Percentiles rank a stretch among this genome's conserved stretches.
Evolutionary conservation across 163 green algal species (phyloP).

Genomic region (Chlamydomonas reinhardtii): DNA sequence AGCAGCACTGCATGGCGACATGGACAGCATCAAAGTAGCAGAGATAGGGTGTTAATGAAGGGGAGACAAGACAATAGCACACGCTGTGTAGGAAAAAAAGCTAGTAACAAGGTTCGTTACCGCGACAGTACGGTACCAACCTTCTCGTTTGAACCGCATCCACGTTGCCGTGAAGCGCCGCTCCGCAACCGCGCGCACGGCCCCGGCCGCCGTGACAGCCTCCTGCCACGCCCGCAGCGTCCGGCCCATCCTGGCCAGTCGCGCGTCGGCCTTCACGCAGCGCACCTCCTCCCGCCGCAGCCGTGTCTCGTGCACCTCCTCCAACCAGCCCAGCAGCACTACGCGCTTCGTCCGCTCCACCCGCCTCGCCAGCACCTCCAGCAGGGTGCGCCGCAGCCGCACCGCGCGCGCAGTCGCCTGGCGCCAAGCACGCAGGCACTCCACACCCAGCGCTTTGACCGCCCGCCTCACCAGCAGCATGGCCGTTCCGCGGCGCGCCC

Average conservation of each 20-base stretch:
- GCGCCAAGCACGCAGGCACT: background rate
- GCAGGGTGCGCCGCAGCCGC: background rate
- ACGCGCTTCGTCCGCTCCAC: background rate
- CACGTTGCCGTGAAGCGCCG: background rate
- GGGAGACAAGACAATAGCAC: too few relatives aligned
- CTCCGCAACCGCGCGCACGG: background rate
- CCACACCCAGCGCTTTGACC: background rate
- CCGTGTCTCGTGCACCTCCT: background rate
- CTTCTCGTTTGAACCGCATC: conserved; percentile 5
- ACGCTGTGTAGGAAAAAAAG: too few relatives aligned
- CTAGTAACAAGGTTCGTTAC: too few relatives aligned
- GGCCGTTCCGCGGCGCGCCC: background rate
- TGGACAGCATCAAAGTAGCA: too few relatives aligned
- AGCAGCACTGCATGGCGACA: conserved; percentile 10
- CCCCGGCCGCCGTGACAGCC: background rate
- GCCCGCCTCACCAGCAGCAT: background rate
- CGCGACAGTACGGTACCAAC: too few relatives aligned
- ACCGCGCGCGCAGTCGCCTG: background rate
- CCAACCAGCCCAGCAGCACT: conserved; percentile 7
- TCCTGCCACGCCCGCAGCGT: conserved; percentile 2
- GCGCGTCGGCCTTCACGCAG: background rate
- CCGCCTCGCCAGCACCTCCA: conserved; percentile 1
- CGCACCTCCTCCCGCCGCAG: background rate
- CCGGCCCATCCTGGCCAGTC: background rate
- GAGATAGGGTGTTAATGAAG: too few relatives aligned